phyloP scores from a whole-genome alignment of 768 basidiomycete species.

The Boletellus ananas region DNA sequence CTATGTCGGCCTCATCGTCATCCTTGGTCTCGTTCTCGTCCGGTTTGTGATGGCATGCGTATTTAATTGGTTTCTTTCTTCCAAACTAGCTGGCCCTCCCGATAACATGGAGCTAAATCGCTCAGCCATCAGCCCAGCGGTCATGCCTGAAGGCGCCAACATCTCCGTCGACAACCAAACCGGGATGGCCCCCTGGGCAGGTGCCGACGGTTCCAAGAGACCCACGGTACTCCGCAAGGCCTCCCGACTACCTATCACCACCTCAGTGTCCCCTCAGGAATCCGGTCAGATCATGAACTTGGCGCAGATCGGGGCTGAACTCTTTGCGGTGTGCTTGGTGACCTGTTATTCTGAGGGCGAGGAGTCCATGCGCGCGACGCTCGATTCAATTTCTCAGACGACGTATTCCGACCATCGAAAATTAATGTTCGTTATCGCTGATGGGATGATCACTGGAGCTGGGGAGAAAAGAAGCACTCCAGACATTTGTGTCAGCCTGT shows the following conservation, averaged over 20 bases:
- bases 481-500: slow-evolving; percentile 87
- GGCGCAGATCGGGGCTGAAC: slow-evolving; percentile 88
- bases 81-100: slow-evolving; percentile 73
- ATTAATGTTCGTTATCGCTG: slow-evolving; percentile 89
- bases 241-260: slow-evolving; percentile 44
- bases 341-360: slow-evolving; percentile 98
- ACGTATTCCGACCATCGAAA: slow-evolving; percentile 91
- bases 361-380: slow-evolving; percentile 84
- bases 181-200: slow-evolving; percentile 95
- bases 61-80: slow-evolving; percentile 95
- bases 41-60: slow-evolving; percentile 95
- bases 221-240: slow-evolving; percentile 39
- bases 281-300: slow-evolving; percentile 62
- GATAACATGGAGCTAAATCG: slow-evolving; percentile 68
- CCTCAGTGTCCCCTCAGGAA: slow-evolving; percentile 42
- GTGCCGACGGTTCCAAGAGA: slow-evolving; percentile 48
- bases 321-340: slow-evolving; percentile 93
- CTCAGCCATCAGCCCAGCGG: slow-evolving; percentile 88
- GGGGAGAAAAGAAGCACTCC: slow-evolving; percentile 96
- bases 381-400: slow-evolving; percentile 90
- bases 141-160: slow-evolving; percentile 96
- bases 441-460: slow-evolving; percentile 98
- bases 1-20: slow-evolving; percentile 86
- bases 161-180: slow-evolving; percentile 85
- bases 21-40: slow-evolving; percentile 83